Conservation (phyloP, 768 basidiomycete species). For the Amanita pseudoporphyria region DNA sequence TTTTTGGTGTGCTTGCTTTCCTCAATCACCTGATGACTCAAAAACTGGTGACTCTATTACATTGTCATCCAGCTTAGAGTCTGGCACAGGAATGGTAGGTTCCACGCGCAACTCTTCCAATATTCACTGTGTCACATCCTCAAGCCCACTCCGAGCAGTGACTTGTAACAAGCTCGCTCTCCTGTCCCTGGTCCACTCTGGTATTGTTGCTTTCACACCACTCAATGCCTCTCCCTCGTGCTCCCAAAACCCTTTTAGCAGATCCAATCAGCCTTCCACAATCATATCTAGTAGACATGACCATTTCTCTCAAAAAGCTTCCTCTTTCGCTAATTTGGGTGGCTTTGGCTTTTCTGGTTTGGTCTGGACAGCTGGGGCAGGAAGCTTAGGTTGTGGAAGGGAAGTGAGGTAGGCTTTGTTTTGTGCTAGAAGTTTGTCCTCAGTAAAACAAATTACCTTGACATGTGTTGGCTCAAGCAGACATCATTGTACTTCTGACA, state of each 20-base stretch:
- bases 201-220: too few relatives aligned
- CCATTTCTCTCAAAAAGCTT: slow-evolving; percentile 73
- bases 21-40: too few relatives aligned
- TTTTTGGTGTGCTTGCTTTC: too few relatives aligned
- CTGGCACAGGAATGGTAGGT: slow-evolving; percentile 62
- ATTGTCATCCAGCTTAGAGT: slow-evolving; percentile 19
- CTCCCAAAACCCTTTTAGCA: slow-evolving; percentile 73
- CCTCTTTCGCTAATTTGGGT: too few relatives aligned
- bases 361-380: slow-evolving; percentile 32
- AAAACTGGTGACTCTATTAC: too few relatives aligned
- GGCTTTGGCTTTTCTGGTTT: slow-evolving; percentile 44
- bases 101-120: slow-evolving; percentile 70
- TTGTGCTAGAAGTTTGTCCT: too few relatives aligned
- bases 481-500: too few relatives aligned
- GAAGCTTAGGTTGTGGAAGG: too few relatives aligned
- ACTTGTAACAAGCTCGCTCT: slow-evolving; percentile 68
- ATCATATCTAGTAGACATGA: slow-evolving; percentile 83
- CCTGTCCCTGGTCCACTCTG: slow-evolving; percentile 59
- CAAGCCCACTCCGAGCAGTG: slow-evolving; percentile 63
- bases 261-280: slow-evolving; percentile 76
- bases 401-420: slow-evolving; percentile 89
- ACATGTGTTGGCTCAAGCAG: slow-evolving; percentile 76
- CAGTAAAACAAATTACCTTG: slow-evolving; percentile 79
- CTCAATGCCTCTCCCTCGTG: slow-evolving; percentile 54
- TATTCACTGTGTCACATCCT: slow-evolving; percentile 69